Percentiles rank a stretch among this genome's conserved stretches.
phyloP scores from a whole-genome alignment of 2,329 filamentous ascomycete genomes.

The Polychaeton citri region DNA sequence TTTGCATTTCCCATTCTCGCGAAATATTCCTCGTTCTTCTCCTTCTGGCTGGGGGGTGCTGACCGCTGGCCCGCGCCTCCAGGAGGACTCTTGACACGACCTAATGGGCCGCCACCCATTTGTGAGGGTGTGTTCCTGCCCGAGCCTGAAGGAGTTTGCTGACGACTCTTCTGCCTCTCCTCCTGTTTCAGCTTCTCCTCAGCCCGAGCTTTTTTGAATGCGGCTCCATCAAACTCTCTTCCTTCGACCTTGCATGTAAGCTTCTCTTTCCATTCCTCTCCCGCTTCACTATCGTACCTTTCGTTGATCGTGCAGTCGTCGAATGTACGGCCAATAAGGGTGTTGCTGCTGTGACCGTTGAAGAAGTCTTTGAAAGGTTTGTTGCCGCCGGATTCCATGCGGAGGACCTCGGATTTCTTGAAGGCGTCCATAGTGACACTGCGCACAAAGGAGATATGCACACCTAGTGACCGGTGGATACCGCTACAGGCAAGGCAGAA shows the following conservation, averaged over 20 bases:
- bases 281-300: slow-evolving; percentile 75
- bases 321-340: slow-evolving; percentile 43
- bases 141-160: slow-evolving; percentile 5
- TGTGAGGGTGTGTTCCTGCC: slow-evolving; percentile 6
- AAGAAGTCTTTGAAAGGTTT: slow-evolving; percentile 79
- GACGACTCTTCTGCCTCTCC: slow-evolving; percentile 14
- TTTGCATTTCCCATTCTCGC: slow-evolving; percentile 74
- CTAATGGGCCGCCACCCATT: slow-evolving; percentile 3
- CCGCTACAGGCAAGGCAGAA: slow-evolving; percentile 95
- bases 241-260: slow-evolving; percentile 79
- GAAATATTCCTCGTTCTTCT: slow-evolving; percentile 78
- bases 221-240: slow-evolving; percentile 51
- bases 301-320: slow-evolving; percentile 84
- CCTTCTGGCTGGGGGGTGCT: slow-evolving; percentile 32
- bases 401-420: slow-evolving; percentile 80
- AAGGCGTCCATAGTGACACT: slow-evolving; percentile 98
- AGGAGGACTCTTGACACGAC: slow-evolving; percentile 9
- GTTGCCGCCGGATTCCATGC: slow-evolving; percentile 89
- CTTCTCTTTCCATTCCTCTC: slow-evolving; percentile 91
- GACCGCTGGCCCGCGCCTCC: not conserved
- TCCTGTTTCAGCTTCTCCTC: slow-evolving; percentile 10
- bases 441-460: slow-evolving; percentile 96
- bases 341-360: slow-evolving; percentile 41
- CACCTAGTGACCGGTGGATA: slow-evolving; percentile 84
- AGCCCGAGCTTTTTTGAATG: slow-evolving; percentile 5